phyloP scores from a whole-genome alignment of 2,329 filamentous ascomycete species.

The Fusarium sulawesiense region DNA sequence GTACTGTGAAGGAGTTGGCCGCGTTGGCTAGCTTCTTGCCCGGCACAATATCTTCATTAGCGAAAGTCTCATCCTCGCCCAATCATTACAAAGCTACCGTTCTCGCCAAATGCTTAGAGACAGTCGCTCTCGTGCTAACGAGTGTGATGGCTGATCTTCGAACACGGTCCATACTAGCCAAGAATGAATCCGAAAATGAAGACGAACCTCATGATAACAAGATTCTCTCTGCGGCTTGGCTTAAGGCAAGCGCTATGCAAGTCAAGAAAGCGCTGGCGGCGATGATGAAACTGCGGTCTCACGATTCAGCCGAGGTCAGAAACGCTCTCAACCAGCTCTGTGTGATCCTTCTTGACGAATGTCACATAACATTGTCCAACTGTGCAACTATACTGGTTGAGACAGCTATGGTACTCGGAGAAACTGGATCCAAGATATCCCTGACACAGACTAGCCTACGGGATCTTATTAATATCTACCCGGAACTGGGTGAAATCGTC shows the following conservation, averaged over 20 bases:
- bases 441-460: constrained; percentile 64
- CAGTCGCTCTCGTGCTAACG: constrained; percentile 66
- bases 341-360: constrained; percentile 80
- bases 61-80: constrained; percentile 78
- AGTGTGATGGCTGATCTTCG: constrained; percentile 69
- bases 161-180: constrained; percentile 59
- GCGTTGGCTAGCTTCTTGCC: constrained; percentile 88
- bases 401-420: constrained; percentile 77
- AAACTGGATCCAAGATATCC: constrained; percentile 56
- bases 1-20: constrained; percentile 75
- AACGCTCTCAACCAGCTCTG: constrained; percentile 77
- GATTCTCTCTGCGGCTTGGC: constrained; percentile 70
- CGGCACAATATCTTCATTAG: constrained; percentile 84
- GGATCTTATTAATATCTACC: constrained; percentile 71
- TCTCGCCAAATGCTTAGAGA: constrained; percentile 70
- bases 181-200: constrained; percentile 45
- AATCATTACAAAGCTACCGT: constrained; percentile 68
- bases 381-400: constrained; percentile 81
- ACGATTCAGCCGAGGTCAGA: constrained; percentile 76
- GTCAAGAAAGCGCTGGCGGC: constrained; percentile 85
- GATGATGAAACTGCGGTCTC: constrained; percentile 78
- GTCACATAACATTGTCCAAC: constrained; percentile 76
- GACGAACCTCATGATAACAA: constrained; percentile 47
- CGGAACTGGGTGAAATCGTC: constrained; percentile 70
- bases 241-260: constrained; percentile 82